Evolutionary conservation across 2,329 filamentous ascomycete species (phyloP).

Genomic region (Verticillium tricorpus): DNA sequence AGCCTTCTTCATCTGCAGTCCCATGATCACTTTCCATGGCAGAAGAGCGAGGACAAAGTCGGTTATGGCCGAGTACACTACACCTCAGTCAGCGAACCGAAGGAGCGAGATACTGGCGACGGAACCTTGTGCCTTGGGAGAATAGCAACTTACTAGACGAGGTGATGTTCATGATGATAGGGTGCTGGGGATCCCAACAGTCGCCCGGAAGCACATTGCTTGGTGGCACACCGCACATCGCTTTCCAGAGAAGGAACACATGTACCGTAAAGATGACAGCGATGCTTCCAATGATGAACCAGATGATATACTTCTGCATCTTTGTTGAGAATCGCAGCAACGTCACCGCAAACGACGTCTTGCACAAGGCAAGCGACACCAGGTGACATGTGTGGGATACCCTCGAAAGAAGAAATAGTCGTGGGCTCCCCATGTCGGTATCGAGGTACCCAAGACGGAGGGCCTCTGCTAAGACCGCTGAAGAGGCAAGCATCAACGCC

Average conservation of each 20-base stretch:
- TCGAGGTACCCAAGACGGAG: slow-evolving; percentile 11
- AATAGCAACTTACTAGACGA: slow-evolving; percentile 4
- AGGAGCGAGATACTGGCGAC: no score
- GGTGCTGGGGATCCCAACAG: slow-evolving; percentile 13
- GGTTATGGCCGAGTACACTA: slow-evolving; percentile 16
- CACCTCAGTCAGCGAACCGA: background rate
- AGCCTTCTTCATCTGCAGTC: slow-evolving; percentile 21
- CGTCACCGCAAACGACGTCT: slow-evolving; percentile 22
- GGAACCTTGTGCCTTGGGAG: no score
- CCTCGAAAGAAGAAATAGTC: slow-evolving; percentile 3
- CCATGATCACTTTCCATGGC: slow-evolving; percentile 24
- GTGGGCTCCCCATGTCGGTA: slow-evolving; percentile 3
- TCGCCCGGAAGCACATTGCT: slow-evolving; percentile 13
- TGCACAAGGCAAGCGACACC: slow-evolving; percentile 15
- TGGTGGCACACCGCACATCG: slow-evolving; percentile 19
- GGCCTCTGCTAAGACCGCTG: slow-evolving; percentile 11
- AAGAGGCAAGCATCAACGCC: slow-evolving; percentile 4
- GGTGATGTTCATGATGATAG: slow-evolving; percentile 10
- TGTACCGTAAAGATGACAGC: slow-evolving; percentile 15
- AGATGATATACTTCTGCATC: slow-evolving; percentile 18
- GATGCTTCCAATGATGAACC: slow-evolving; percentile 19
- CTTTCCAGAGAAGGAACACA: slow-evolving; percentile 17
- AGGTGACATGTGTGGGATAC: slow-evolving; percentile 6
- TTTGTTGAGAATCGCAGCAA: slow-evolving; percentile 20
- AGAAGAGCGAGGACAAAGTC: slow-evolving; percentile 23